Conservation (phyloP, 495 filamentous ascomycete genomes). For the Xylaria grammica region DNA sequence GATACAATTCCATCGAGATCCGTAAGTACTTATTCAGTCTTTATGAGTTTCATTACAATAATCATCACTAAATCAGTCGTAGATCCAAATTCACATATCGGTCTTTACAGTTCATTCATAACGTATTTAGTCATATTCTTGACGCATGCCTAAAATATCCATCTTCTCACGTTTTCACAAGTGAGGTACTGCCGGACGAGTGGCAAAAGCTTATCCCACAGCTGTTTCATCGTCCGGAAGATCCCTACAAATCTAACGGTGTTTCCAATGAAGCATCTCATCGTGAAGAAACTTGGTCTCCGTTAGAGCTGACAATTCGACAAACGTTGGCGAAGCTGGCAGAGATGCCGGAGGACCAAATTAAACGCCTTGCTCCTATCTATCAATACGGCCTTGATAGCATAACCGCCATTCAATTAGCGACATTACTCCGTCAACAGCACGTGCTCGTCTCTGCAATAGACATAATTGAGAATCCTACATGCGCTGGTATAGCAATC, state of each 20-base stretch:
- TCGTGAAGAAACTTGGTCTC: constrained; percentile 52
- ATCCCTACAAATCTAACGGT: neutral
- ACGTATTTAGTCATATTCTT: constrained; percentile 55
- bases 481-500: constrained; percentile 54
- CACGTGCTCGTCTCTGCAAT: constrained; percentile 61
- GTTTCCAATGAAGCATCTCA: neutral
- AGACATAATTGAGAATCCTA: constrained; percentile 71
- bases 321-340: constrained; percentile 63
- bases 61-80: constrained; percentile 19
- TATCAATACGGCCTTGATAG: constrained; percentile 88
- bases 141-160: constrained; percentile 40
- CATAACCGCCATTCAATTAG: constrained; percentile 82
- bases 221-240: constrained; percentile 12
- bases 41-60: neutral
- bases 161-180: constrained; percentile 32
- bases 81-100: constrained; percentile 48
- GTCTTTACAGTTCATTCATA: constrained; percentile 47
- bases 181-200: constrained; percentile 16
- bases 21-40: constrained; percentile 32
- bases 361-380: constrained; percentile 67
- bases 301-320: constrained; percentile 56
- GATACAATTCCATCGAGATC: constrained; percentile 52
- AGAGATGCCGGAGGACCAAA: constrained; percentile 52
- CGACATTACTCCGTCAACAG: constrained; percentile 63
- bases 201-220: constrained; percentile 27